Base-by-base conservation (phyloP, 2,329 filamentous ascomycete genomes). In the Pseudogymnoascus sp. region DNA sequence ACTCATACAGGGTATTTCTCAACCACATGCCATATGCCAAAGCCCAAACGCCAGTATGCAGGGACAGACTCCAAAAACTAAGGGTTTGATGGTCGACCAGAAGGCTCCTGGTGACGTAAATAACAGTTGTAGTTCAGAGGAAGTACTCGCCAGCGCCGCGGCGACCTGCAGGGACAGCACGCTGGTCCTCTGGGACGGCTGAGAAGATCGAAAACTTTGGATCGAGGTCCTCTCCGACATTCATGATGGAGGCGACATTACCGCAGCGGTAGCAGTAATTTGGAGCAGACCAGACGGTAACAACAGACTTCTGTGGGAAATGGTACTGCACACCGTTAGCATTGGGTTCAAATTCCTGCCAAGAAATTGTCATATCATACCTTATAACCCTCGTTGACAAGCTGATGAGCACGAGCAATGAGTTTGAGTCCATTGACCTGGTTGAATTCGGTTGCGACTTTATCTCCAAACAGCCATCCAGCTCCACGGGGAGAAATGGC, bases 121-220 rank as follows among this genome's bases (percentile, higher is more conserved):
- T 40, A 37, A 28, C 24, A 41, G 59, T 60, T 31, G 31, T 41
- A 41, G 38, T 62, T 73, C 74, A 89, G 71, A 90, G 77, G 77
- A 90, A 90, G 77, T 90, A 90, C 72, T 90, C 87, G 61, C 84
- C 84, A 14, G 86, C 84, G 28, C 86, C 85, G 67, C 86, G 80
- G 46, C 86, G 81, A 62, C 84, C 89, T 10, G 88, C 86, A 2
- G 91, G 91, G 7, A 93, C 88, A 63, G 91, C 89, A 65, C 91
- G 83, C 75, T 90, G 84, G 69, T 95, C 88, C 70, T 95, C 91
- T 0, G 91, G 90, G n/a, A 96, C 91, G 33, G 91, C 91, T 31
- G 86, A 89, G 79, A 96, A 96, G 72, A 96, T 95, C 75, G 89
- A 95, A 79, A 99, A 99, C 71, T 90, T 91, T 33, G 93, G 92